Percentiles rank a stretch among this genome's conserved stretches.
phyloP scores from a whole-genome alignment of 2,329 filamentous ascomycete species.

The Aspergillus cejpii region DNA sequence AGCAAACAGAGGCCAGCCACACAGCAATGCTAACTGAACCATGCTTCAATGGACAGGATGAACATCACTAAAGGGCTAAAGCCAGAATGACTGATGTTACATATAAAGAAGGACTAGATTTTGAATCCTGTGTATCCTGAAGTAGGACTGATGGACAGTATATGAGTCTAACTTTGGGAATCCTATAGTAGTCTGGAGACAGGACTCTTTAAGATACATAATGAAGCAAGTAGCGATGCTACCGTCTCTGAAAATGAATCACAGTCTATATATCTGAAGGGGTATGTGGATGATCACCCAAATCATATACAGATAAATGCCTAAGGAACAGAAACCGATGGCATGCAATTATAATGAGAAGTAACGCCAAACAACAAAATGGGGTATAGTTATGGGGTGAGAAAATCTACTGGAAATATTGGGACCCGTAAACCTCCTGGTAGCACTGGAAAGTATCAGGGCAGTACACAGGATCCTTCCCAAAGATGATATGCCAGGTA shows the following conservation, averaged over 20 bases:
- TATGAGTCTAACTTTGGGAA: too few species aligned
- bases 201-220: too few species aligned
- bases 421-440: slow-evolving; percentile 53
- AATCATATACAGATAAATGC: not conserved
- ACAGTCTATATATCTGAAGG: too few species aligned
- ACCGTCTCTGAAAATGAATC: too few species aligned
- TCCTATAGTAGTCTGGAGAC: too few species aligned
- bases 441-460: slow-evolving; percentile 55
- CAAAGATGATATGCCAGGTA: slow-evolving; percentile 49
- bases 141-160: too few species aligned
- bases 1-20: not conserved
- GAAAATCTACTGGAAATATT: slow-evolving; percentile 18
- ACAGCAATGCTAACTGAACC: not conserved
- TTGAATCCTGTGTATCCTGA: too few species aligned
- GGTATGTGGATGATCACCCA: too few species aligned
- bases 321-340: slow-evolving; percentile 3
- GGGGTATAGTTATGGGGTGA: slow-evolving; percentile 18
- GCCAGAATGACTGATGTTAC: too few species aligned
- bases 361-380: slow-evolving; percentile 2
- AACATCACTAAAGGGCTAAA: too few species aligned
- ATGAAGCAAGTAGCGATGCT: too few species aligned
- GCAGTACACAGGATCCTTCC: slow-evolving; percentile 40
- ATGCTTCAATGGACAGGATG: not conserved
- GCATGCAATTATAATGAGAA: slow-evolving; percentile 5
- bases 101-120: too few species aligned